Conservation (phyloP, 1,284 basidiomycete species). For the Pascua guehoae region DNA sequence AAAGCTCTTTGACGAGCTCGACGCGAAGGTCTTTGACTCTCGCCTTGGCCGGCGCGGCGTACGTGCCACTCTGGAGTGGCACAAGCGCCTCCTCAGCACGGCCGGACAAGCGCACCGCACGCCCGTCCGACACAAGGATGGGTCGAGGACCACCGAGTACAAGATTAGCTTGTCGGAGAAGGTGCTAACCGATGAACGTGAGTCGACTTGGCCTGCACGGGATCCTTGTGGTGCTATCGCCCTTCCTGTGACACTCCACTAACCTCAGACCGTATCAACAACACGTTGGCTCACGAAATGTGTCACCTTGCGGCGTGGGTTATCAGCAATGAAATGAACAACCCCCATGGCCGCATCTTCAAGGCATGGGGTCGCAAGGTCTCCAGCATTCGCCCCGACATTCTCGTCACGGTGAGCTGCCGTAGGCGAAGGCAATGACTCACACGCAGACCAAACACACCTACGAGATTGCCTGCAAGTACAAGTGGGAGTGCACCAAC, state of each 20-base stretch:
- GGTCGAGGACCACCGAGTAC: constrained; percentile 4
- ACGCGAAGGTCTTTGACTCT: constrained; percentile 36
- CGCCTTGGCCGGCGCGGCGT: constrained; percentile 28
- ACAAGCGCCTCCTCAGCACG: constrained; percentile 40
- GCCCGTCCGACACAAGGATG: constrained; percentile 7
- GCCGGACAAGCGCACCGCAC: constrained; percentile 39
- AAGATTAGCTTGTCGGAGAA: constrained; percentile 37
- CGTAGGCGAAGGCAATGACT: background rate
- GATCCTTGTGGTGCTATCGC: too few species aligned
- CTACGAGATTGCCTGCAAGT: constrained; percentile 48
- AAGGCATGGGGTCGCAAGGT: constrained; percentile 45
- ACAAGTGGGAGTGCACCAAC: constrained; percentile 41
- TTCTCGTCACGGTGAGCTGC: constrained; percentile 41
- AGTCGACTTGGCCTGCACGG: too few species aligned
- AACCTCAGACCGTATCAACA: constrained; percentile 34
- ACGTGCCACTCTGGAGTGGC: constrained; percentile 37
- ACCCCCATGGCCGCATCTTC: constrained; percentile 46
- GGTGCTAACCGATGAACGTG: constrained; percentile 32
- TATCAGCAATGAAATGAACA: constrained; percentile 42
- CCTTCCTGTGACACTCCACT: too few species aligned
- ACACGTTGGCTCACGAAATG: constrained; percentile 49
- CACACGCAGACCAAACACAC: constrained; percentile 38
- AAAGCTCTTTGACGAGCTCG: constrained; percentile 41
- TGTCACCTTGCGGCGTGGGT: constrained; percentile 47
- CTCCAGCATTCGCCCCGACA: constrained; percentile 39